Evolutionary conservation across 306 rosid species (phyloP), one percentile per base, ranked within the genome.

Genomic region (Lathyrus aphaca): DNA sequence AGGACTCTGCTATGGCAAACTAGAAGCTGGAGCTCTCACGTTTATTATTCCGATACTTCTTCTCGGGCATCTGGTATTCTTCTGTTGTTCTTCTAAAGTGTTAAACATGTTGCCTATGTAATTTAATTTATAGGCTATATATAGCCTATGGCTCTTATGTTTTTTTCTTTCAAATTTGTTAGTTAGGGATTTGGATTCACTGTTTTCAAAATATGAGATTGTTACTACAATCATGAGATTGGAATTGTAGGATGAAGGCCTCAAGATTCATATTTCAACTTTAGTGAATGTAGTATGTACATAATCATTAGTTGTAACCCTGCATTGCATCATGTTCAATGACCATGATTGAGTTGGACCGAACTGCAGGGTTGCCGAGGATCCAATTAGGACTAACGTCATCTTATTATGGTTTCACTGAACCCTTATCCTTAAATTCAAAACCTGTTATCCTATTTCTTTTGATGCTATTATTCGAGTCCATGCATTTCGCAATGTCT

Each of bases 1-100:
- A 89, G 98, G 98, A 79, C 86, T 93, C n/a, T 93, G 96, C 85
- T 93, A 90, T 53, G 98, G 94, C 40, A 90, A 93, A 83, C 86
- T 86, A 30, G 96, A 93, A 87, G 98, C 97, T 51, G 97, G 94
- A 77, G 5, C 87, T 65, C 92, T 93, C 62, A 90, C 91, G 2
- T 82, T 90, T 73, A 77, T 86, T 32, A 88, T 90, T 54, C 98
- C 98, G 12, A 56, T 60, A 6, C 18, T 86, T 62, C 96, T 90
- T 74, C 96, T 93, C 12, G 97, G 98, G 8, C 97, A 93, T 79
- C 77, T 93, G 96, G 97, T 93, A 88, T 40, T 69, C 67, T 79
- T 76, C 57, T 79, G 30, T 58, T 45, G 18, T 62, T 48, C 55
- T 32, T 68, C 42, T 19, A 1, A 55, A 62, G n/a, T 29, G 5